Evolutionary conservation across 768 basidiomycete species (phyloP), one percentile per base, ranked within the genome.

Genomic region (Suillus clintonianus): DNA sequence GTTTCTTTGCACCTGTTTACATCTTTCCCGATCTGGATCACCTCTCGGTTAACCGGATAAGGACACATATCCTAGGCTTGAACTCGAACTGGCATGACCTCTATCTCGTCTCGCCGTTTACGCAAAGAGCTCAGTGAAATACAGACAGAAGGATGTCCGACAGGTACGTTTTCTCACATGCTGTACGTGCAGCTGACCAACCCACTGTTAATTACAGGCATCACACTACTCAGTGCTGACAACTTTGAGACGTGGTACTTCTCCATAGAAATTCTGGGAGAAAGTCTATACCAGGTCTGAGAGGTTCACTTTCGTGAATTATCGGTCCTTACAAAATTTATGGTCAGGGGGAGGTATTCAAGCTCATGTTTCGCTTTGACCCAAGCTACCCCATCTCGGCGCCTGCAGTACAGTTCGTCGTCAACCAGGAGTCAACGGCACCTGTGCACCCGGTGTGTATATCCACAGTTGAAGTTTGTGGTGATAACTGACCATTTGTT

Each of bases 321-420:
- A 5, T 55, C 34, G 32, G 19, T 15, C 7, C n/a, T 36, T 43
- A 27, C 56, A 22, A 27, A 34, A 62, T 51, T 36, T 4, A 15
- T 22, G 41, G 17, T 22, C 67, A 94, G 92, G 89, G 82, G 57
- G 92, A 95, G 78, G 83, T 82, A 59, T 89, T 92, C 74, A 89
- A 85, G 61, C 81, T 94, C 43, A 88, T 88, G 76, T 95, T 96
- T 74, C 84, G 89, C 69, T 96, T 96, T 73, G 91, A 93, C 67
- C 42, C 83, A 1, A 84, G 85, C 69, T 95, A 95, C 75, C 94
- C 94, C 0, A 95, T 96, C 68, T 89, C 91, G 13, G 86, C 92
- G 2, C 94, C 94, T 14, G 91, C 92, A 19, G 94, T 96, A 22
- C 90, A 91, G 69, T 96, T 95, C 71, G 86, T 94, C 45, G 86